These are phyloP conservation scores for Saccharomycopsis hybrid DNA, from an alignment of 1,139 yeast species.

Conservation along the genomic window DNA sequence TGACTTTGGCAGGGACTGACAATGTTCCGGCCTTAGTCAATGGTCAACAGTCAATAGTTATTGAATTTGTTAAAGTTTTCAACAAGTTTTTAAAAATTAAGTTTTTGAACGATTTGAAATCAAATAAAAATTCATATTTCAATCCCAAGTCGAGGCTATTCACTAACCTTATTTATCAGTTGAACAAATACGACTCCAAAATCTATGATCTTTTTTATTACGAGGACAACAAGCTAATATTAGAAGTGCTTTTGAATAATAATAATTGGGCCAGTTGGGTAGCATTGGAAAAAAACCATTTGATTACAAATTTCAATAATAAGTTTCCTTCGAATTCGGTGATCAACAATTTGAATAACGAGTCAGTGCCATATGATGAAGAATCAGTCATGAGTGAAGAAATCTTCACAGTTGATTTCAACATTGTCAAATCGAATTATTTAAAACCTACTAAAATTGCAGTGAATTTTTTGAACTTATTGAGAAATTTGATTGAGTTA, in stretches of 20 bases:
- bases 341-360: neutral
- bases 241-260: constrained; percentile 8
- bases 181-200: constrained; percentile 13
- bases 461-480: constrained; percentile 13
- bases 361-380: constrained; percentile 2
- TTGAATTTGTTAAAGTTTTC: constrained; percentile 15
- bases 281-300: constrained; percentile 2
- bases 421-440: constrained; percentile 13
- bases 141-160: constrained; percentile 14
- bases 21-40: neutral
- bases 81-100: constrained; percentile 17
- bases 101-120: constrained; percentile 17
- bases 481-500: constrained; percentile 19
- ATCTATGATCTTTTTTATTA: constrained; percentile 15
- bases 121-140: constrained; percentile 9
- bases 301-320: constrained; percentile 11
- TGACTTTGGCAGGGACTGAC: neutral
- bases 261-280: constrained; percentile 17
- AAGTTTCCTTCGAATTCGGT: constrained; percentile 11
- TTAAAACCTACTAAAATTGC: constrained; percentile 20
- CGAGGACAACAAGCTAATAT: constrained; percentile 7
- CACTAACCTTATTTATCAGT: constrained; percentile 19
- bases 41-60: neutral
- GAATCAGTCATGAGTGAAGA: constrained; percentile 8
- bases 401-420: constrained; percentile 17